Evolutionary conservation across 306 rosid species (phyloP).

Genomic region (Trichosanthes truncata): DNA sequence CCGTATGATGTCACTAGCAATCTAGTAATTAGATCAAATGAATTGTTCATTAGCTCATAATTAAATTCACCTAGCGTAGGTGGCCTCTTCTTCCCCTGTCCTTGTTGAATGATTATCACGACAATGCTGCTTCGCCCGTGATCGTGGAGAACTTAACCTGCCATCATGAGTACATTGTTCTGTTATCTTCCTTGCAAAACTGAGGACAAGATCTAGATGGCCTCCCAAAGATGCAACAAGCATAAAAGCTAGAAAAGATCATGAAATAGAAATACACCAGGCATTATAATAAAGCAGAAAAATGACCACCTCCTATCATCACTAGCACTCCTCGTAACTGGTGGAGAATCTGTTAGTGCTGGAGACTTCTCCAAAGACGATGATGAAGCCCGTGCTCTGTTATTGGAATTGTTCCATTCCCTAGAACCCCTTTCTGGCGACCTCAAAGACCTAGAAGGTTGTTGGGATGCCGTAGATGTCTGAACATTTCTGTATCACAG

Average conservation of each 20-base stretch:
- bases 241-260: not conserved
- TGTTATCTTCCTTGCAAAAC: constrained; percentile 29
- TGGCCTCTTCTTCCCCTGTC: constrained; percentile 38
- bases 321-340: constrained; percentile 27
- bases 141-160: constrained; percentile 40
- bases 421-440: constrained; percentile 26
- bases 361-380: constrained; percentile 38
- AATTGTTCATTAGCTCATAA: constrained; percentile 1
- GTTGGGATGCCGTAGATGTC: constrained; percentile 23
- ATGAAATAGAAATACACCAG: not conserved
- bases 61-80: constrained; percentile 22
- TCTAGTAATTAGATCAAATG: not conserved
- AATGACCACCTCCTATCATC: constrained; percentile 48
- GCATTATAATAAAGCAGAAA: not conserved
- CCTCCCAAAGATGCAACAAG: constrained; percentile 13
- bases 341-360: constrained; percentile 31
- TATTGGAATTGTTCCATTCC: constrained; percentile 19
- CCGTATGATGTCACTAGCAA: constrained; percentile 10
- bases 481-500: constrained; percentile 30
- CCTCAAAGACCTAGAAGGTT: constrained; percentile 31
- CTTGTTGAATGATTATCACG: constrained; percentile 30
- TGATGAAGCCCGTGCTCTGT: constrained; percentile 24
- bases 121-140: constrained; percentile 34
- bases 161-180: constrained; percentile 30
- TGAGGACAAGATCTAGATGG: constrained; percentile 33